phyloP scores from a whole-genome alignment of 2,329 filamentous ascomycete genomes.

The Colletotrichum magnum region DNA sequence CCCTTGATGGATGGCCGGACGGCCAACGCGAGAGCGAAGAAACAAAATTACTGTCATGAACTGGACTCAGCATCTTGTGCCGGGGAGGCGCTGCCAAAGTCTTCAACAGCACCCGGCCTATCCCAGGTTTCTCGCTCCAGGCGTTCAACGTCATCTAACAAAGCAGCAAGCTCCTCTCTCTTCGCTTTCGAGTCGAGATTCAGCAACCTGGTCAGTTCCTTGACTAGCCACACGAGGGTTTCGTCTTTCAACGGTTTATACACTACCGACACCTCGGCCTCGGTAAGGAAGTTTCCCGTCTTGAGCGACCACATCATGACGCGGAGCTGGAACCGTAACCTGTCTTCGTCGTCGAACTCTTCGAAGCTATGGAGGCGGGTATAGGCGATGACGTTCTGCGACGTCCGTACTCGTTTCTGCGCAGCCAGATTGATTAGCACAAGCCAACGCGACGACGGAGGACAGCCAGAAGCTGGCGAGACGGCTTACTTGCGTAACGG shows the following conservation, averaged over 20 bases:
- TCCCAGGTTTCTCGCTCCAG: constrained; percentile 85
- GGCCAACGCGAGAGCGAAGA: too few species aligned
- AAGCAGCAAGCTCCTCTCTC: background rate
- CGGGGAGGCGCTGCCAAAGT: constrained; percentile 64
- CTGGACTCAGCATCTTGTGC: background rate
- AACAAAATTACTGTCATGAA: too few species aligned
- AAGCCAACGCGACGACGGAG: too few species aligned
- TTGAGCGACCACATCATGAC: constrained; percentile 11
- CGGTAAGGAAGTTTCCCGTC: background rate
- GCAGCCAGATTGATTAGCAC: too few species aligned
- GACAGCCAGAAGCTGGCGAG: too few species aligned
- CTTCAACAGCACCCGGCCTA: constrained; percentile 78
- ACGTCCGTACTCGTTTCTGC: background rate
- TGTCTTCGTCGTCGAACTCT: background rate
- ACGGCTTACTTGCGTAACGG: too few species aligned
- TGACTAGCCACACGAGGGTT: background rate
- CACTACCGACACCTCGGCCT: background rate
- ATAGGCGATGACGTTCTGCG: constrained; percentile 4
- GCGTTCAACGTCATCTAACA: constrained; percentile 57
- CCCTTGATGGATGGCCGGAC: too few species aligned
- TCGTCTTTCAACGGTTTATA: background rate
- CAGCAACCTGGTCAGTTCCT: constrained; percentile 26
- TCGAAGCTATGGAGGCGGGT: background rate
- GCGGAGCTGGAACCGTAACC: background rate
- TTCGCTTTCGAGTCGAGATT: background rate